Base-by-base conservation (phyloP, 106 monocot genomes). In the Apostasia ramifera region DNA sequence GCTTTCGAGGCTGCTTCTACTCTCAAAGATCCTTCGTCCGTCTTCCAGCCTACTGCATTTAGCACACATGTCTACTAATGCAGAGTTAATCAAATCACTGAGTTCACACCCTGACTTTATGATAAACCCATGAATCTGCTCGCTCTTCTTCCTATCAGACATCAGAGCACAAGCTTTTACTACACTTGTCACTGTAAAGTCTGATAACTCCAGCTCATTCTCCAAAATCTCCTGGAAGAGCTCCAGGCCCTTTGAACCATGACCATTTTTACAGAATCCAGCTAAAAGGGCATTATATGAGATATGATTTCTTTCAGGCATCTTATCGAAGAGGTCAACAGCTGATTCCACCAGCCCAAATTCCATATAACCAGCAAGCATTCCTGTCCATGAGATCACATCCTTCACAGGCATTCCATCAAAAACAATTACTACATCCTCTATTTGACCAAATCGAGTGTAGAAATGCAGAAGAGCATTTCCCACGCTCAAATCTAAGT, bases 401-500 rank as follows among this genome's bases (percentile, higher is more conserved):
- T 98, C 97, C 72, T 61, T 89, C 8, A 52, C 68, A 1, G 81
- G 75, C 92, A 98, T 87, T 58, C 77, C 71, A 6, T 79, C 47
- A 59, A 98, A 98, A 67, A 98, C 71, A 58, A 43, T 57, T 26
- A 75, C 40, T 37, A 83, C 79, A 74, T 90, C 81, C 14, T 87
- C 87, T 1, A 79, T 38, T 4, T 59, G 14, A 0, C 97, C 92
- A 63, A 77, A 73, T 64, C 76, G 64, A 7, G 75, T 81, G 67
- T 98, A 98, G 65, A 90, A 90, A 53, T 73, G 70, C 4, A 98
- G 59, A 6, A 98, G 97, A 14, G 89, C 82, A 71, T 89, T 98
- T 0, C 87, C 76, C 6, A 98, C 82, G 40, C 81, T 87, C 70
- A 83, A 71, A 50, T 90, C 85, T 49, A 74, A 51, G 67, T 92